Conservation (phyloP, 495 filamentous ascomycete species). For the Staphylotrichum tortipilum region DNA sequence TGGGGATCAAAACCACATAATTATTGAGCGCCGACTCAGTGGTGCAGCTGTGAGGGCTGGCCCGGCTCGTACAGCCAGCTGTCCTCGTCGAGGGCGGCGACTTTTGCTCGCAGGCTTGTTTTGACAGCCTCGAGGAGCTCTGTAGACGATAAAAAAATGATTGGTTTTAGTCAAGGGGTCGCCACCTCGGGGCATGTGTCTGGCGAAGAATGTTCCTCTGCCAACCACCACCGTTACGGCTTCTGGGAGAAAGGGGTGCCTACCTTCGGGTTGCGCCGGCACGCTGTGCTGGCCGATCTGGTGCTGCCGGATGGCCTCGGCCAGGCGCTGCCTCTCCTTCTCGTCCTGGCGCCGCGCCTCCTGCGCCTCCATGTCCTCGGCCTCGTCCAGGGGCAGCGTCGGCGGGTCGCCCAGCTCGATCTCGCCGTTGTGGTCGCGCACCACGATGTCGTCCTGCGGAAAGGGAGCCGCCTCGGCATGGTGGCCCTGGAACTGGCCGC, state of each 20-base stretch:
- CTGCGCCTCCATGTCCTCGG: slow-evolving; percentile 37
- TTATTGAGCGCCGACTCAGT: background rate
- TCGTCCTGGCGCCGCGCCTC: slow-evolving; percentile 41
- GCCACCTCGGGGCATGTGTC: background rate
- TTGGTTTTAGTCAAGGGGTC: slow-evolving; percentile 3
- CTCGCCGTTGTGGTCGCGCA: slow-evolving; percentile 65
- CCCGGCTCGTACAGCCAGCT: slow-evolving; percentile 89
- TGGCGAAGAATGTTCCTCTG: too few species aligned
- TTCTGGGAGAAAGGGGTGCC: background rate
- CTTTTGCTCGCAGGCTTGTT: slow-evolving; percentile 62
- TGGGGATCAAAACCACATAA: background rate
- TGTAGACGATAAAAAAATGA: slow-evolving; percentile 21
- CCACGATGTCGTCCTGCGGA: slow-evolving; percentile 61
- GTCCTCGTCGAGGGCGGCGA: slow-evolving; percentile 66
- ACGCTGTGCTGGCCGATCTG: slow-evolving; percentile 55
- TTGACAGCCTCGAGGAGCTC: slow-evolving; percentile 66
- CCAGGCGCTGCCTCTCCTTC: slow-evolving; percentile 39
- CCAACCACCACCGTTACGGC: background rate
- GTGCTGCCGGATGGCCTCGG: slow-evolving; percentile 48
- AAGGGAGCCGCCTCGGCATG: slow-evolving; percentile 11
- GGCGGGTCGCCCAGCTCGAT: slow-evolving; percentile 61
- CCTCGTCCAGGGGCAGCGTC: slow-evolving; percentile 44
- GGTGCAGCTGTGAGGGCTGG: slow-evolving; percentile 30
- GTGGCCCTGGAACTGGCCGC: background rate
- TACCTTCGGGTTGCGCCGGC: slow-evolving; percentile 61